Base-by-base conservation (phyloP, 2,329 filamentous ascomycete genomes). In the Neurospora sp. region DNA sequence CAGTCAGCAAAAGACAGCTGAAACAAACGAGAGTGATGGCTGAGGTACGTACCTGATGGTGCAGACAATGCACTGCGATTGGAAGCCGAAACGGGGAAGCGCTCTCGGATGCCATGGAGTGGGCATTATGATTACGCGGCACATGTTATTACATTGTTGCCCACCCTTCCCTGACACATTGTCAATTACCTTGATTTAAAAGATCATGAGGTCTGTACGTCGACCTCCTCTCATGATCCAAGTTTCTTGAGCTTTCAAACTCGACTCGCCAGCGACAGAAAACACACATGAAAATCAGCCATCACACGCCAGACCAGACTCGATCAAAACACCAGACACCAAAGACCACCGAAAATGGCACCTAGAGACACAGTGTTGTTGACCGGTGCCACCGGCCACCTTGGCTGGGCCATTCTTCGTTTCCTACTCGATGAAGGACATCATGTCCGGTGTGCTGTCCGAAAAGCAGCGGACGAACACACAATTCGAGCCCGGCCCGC, bases 311-410 rank as follows among this genome's bases (percentile, higher is more conserved):
- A 52, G 43, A 52, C 10, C 43, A 12, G 19, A 52, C 19, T 15
- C 19, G 10, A 23, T 12, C 19, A 33, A 36, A 3, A n/a, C 3
- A 36, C 4, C 52, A 62, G 52, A 62, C 28, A 36, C 12, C 12
- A n/a, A 17, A 62, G 4, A 62, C 52, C 15, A 17, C 23, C 4
- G 6, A 36, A 15, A 8, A 62, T 62, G 52, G 28, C 28, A 36
- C 4, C 6, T 8, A 28, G 68, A 68, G 70, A 71, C 41, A 70
- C 74, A 40, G 73, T 76, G 40, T 70, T 75, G 37, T 75, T 81
- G 70, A 82, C 80, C 6, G 81, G 80, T 33, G 77, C 75, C 52
- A 81, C 79, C 10, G 81, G 81, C 65, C 77, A 78, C 67, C 70
- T 82, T 10, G 81, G 81, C 46, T 80, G 77, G 70, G 70, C 72